Base-by-base conservation (phyloP, 2,329 filamentous ascomycete species). In the Arachnomyces sp. region DNA sequence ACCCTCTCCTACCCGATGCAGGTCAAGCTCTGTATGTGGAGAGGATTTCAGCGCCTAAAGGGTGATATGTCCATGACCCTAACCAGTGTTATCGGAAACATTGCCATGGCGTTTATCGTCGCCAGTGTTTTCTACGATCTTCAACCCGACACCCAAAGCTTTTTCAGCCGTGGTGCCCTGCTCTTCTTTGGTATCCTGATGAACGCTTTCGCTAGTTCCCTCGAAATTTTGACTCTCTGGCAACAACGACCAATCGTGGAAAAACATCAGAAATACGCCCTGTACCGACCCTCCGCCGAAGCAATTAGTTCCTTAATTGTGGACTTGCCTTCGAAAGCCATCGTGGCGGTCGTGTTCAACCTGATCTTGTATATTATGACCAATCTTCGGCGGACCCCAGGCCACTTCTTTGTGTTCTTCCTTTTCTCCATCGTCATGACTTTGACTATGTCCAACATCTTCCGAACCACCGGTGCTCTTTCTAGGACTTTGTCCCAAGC, bases 161-260 rank as follows among this genome's bases (percentile, higher is more conserved):
- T 94, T 70, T 93, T 81, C 67, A 74, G 77, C 52, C 79, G 87
- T 45, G 84, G 83, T 48, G 81, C 84, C 33, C 71, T 94, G 16
- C 70, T 94, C 38, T 94, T 94, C 76, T 92, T 94, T 57, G 84
- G 85, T 50, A 80, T 88, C 54, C 70, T 94, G 44, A 80, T 92
- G 68, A 93, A 92, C 60, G 86, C 85, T 34, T 92, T 93, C 55
- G 74, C 81, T 46, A 83, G 79, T 57, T 82, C 83, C 41, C 73
- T 92, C 30, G 86, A 92, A 71, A 92, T 94, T 57, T 64, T 92
- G 28, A 88, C 84, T 0, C 73, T 94, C 3, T 95, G 92, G 57
- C 77, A 84, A 2, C 88, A 94, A 74, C 82, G 89, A 29, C 83
- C 84, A 1, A 94, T 94, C 52, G 86, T 95, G 44, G 87, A 94